Percentiles rank a stretch among this genome's conserved stretches.
phyloP scores from a whole-genome alignment of 2,329 filamentous ascomycete species.

The Xylaria digitata region DNA sequence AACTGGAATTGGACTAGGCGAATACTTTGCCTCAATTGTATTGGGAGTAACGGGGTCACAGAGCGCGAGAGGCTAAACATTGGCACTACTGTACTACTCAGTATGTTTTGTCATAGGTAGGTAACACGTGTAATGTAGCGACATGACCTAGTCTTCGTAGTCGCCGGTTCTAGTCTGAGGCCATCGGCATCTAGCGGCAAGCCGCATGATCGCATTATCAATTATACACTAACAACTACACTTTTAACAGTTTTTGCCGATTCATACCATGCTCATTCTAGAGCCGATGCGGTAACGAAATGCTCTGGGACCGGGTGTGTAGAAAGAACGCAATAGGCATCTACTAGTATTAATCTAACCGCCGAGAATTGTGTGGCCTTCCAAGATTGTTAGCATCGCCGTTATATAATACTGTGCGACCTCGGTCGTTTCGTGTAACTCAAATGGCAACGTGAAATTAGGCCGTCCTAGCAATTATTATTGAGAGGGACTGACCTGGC shows the following conservation, averaged over 20 bases:
- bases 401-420: conserved; percentile 21
- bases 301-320: no score
- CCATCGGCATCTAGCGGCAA: not conserved
- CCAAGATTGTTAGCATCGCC: not conserved
- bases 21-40: not conserved
- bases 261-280: no score
- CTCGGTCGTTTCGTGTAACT: conserved; percentile 21
- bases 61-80: not conserved
- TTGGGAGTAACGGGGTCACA: not conserved
- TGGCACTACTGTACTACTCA: not conserved
- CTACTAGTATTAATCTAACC: no score
- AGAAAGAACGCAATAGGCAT: no score
- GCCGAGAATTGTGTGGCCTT: no score
- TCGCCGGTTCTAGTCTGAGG: conserved; percentile 1
- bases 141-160: conserved; percentile 12
- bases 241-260: no score
- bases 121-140: conserved; percentile 13
- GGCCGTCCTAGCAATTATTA: conserved; percentile 1
- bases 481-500: not conserved
- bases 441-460: conserved; percentile 19
- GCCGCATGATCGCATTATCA: not conserved
- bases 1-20: not conserved
- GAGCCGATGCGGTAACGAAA: no score
- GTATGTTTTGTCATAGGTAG: not conserved
- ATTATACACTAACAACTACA: no score